phyloP scores from a whole-genome alignment of 2,329 filamentous ascomycete species.

The Pseudogymnoascus sp. region DNA sequence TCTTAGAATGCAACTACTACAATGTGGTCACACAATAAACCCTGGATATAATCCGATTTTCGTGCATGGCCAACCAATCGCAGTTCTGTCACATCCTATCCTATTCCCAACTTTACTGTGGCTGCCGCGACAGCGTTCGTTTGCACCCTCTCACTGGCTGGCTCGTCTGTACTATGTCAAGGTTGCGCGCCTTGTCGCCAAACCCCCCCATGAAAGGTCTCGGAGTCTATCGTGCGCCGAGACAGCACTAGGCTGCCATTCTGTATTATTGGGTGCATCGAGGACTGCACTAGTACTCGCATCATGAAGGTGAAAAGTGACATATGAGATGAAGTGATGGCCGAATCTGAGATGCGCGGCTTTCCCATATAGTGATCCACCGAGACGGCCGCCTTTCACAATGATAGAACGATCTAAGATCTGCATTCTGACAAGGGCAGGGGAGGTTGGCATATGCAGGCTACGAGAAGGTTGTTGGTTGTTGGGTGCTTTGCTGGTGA shows the following conservation, averaged over 20 bases:
- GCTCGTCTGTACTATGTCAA: not conserved
- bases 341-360: not conserved
- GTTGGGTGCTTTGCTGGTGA: not conserved
- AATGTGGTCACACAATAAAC: slow-evolving; percentile 1
- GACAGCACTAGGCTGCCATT: not conserved
- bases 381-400: not conserved
- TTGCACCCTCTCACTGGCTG: not conserved
- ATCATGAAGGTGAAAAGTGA: not conserved
- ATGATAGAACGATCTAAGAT: slow-evolving; percentile 2
- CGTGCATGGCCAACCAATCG: not conserved
- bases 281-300: not conserved
- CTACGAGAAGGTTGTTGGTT: slow-evolving; percentile 1
- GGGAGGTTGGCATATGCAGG: not conserved
- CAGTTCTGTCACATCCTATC: not conserved
- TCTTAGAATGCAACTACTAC: not conserved
- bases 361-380: not conserved
- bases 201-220: not conserved
- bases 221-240: not conserved
- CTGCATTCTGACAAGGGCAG: not conserved
- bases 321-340: not conserved
- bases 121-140: slow-evolving; percentile 3
- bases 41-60: not conserved
- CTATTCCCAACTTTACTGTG: not conserved
- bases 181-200: slow-evolving; percentile 2
- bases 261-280: not conserved